Conservation (phyloP, 805 yeast genomes). For the Kuraishia ogatae region DNA sequence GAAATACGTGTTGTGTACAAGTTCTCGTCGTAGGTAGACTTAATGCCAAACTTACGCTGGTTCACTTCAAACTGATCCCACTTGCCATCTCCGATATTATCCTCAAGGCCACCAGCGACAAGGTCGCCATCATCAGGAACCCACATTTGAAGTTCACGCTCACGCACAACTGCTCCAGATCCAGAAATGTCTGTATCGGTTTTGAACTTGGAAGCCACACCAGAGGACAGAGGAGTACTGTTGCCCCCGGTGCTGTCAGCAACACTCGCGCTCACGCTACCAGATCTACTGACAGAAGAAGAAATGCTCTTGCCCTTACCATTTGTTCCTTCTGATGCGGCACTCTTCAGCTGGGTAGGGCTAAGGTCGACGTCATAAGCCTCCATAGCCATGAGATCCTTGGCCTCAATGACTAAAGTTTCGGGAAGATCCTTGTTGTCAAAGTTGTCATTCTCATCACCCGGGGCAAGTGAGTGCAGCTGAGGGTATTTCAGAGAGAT, state of each 20-base stretch:
- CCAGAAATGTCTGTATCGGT: constrained; percentile 84
- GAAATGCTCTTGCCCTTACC: constrained; percentile 4
- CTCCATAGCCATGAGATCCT: constrained; percentile 43
- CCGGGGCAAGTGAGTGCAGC: constrained; percentile 21
- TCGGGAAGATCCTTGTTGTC: constrained; percentile 29
- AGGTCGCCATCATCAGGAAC: constrained; percentile 44
- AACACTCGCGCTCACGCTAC: constrained; percentile 2
- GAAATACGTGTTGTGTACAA: constrained; percentile 76
- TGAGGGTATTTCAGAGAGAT: constrained; percentile 47
- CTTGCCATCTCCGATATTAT: constrained; percentile 19
- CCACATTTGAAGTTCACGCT: constrained; percentile 81
- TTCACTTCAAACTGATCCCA: constrained; percentile 98
- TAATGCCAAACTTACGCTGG: constrained; percentile 80
- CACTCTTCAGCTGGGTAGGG: constrained; percentile 4
- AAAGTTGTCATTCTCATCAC: constrained; percentile 21
- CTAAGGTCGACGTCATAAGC: constrained; percentile 29
- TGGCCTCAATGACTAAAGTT: constrained; percentile 35
- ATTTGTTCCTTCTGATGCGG: constrained; percentile 5
- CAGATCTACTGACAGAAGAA: not conserved
- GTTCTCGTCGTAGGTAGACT: constrained; percentile 76
- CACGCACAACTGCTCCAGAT: constrained; percentile 30
- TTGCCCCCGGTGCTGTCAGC: constrained; percentile 8
- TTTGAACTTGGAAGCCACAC: constrained; percentile 34
- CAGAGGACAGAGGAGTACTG: not conserved
- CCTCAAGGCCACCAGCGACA: constrained; percentile 26